phyloP scores from a whole-genome alignment of 139 green algal species.

The Tetradesmus lagerheimii region DNA sequence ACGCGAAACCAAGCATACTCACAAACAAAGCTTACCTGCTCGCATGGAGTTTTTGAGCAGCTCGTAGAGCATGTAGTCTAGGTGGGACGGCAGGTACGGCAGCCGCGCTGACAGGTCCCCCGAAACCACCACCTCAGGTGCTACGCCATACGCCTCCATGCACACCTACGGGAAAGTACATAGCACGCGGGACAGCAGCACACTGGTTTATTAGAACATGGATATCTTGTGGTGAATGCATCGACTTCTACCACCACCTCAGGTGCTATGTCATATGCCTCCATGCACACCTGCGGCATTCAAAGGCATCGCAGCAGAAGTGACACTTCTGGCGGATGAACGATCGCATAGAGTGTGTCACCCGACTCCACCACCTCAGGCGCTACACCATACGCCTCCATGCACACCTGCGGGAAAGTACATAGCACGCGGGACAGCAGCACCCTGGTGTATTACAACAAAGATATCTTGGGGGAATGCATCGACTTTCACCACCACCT shows the following conservation, averaged over 20 bases:
- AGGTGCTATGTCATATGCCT: conserved; percentile 83
- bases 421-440: too few relatives aligned
- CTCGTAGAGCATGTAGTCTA: conserved; percentile 97
- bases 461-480: too few relatives aligned
- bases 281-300: conserved; percentile 76
- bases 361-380: too few relatives aligned
- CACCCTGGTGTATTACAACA: too few relatives aligned
- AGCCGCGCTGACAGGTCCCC: conserved; percentile 70
- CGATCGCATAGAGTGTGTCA: too few relatives aligned
- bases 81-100: conserved; percentile 89
- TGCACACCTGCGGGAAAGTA: conserved; percentile 71
- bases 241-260: conserved; percentile 83
- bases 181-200: too few relatives aligned
- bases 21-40: conserved; percentile 25
- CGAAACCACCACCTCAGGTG: conserved; percentile 77
- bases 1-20: too few relatives aligned
- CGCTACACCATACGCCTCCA: too few relatives aligned
- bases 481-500: conserved; percentile 83
- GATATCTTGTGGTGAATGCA: too few relatives aligned
- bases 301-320: too few relatives aligned
- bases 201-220: too few relatives aligned
- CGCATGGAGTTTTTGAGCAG: conserved; percentile 90
- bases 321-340: too few relatives aligned
- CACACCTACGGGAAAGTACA: conserved; percentile 71
- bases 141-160: conserved; percentile 82